These are phyloP conservation scores for Ascobolus immersus DNA, from an alignment of 495 filamentous ascomycete species.

Conservation along the genomic window DNA sequence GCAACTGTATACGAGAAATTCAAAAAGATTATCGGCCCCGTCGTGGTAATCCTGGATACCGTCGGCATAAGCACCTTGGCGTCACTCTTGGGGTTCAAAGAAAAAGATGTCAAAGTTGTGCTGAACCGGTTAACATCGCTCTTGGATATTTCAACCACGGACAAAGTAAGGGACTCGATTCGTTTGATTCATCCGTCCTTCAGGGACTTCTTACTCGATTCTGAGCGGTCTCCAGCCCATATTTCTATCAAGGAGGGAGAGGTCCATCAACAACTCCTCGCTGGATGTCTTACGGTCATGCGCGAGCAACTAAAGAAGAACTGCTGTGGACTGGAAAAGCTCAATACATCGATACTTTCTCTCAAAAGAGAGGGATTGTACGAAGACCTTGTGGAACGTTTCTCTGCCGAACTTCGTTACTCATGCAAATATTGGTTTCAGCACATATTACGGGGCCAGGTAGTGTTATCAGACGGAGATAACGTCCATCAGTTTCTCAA, in stretches of 20 bases:
- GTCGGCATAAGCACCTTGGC: background rate
- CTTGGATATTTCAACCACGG: background rate
- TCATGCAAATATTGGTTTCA: constrained; percentile 25
- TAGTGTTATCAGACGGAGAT: constrained; percentile 7
- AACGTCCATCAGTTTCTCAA: constrained; percentile 4
- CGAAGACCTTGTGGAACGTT: no score
- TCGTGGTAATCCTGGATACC: constrained; percentile 1
- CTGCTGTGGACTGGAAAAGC: constrained; percentile 18
- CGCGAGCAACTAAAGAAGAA: constrained; percentile 15
- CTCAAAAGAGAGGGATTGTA: constrained; percentile 11
- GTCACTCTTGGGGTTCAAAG: background rate
- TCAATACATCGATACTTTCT: constrained; percentile 9
- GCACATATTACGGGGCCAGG: constrained; percentile 19
- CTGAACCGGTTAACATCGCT: background rate
- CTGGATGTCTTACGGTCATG: constrained; percentile 17
- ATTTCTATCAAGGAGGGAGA: constrained; percentile 16
- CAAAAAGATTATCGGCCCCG: constrained; percentile 2
- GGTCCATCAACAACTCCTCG: constrained; percentile 5
- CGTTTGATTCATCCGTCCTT: constrained; percentile 15
- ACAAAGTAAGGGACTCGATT: constrained; percentile 4
- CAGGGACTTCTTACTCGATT: constrained; percentile 14
- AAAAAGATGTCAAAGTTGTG: no score
- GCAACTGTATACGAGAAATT: no score
- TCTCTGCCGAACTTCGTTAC: constrained; percentile 19
- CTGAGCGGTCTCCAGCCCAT: constrained; percentile 4